These are phyloP conservation scores for Neurospora crassa DNA, from an alignment of 2,329 filamentous ascomycete species.

Conservation along the genomic window DNA sequence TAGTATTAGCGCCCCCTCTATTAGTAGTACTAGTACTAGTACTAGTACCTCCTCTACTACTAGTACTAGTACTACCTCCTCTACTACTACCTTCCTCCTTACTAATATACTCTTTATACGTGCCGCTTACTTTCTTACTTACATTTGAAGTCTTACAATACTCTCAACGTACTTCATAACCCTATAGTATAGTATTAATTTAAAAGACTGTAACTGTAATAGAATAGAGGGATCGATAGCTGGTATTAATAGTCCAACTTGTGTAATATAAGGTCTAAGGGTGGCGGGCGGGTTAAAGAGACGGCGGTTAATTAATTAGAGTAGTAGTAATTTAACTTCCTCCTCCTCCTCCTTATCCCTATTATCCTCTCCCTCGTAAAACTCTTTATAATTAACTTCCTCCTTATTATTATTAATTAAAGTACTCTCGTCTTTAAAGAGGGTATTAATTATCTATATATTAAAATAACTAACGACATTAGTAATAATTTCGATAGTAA, in stretches of 20 bases:
- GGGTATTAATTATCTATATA: background rate
- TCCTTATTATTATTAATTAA: background rate
- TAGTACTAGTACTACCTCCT: too few species aligned
- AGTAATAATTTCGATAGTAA: background rate
- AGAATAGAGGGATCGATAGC: accelerated
- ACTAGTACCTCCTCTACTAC: too few species aligned
- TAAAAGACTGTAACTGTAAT: background rate
- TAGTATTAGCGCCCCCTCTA: too few species aligned
- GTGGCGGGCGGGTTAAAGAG: too few species aligned
- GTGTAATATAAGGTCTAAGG: background rate
- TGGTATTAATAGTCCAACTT: background rate
- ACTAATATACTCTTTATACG: too few species aligned
- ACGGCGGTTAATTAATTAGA: background rate
- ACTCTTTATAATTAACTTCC: background rate
- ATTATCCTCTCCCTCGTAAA: background rate
- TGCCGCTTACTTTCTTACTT: background rate
- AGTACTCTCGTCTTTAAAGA: background rate
- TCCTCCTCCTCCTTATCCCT: background rate
- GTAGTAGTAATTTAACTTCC: background rate
- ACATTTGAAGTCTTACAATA: background rate
- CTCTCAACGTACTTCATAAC: background rate
- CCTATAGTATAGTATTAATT: background rate
- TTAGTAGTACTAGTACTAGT: too few species aligned
- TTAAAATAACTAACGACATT: background rate
- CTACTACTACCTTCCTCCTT: too few species aligned